A percentile compares a stretch with the other conserved stretches of the same genome.
These are phyloP conservation scores for Naumovozyma baii DNA, from an alignment of 805 yeast genomes.

Conservation along the genomic window DNA sequence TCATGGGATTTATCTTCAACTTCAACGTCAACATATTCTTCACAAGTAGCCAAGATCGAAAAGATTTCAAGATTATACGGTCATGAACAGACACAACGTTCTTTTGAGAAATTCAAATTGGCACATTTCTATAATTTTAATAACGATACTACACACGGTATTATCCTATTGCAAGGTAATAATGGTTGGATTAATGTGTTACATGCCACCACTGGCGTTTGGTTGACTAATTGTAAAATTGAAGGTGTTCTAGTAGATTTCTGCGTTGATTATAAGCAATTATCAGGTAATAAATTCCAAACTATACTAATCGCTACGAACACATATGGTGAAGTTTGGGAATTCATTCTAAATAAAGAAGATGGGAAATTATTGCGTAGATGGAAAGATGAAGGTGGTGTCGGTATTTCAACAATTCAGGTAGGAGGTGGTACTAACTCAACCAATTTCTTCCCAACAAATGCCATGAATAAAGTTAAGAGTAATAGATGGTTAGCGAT, in stretches of 20 bases:
- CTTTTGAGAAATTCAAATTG: conserved; percentile 77
- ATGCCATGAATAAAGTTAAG: conserved; percentile 11
- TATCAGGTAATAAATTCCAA: conserved; percentile 18
- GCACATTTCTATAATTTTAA: conserved; percentile 35
- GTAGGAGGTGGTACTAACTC: conserved; percentile 49
- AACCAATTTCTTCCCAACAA: conserved; percentile 19
- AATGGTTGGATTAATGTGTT: conserved; percentile 87
- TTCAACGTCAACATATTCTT: conserved; percentile 8
- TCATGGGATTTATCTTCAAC: conserved; percentile 62
- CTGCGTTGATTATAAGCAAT: conserved; percentile 29
- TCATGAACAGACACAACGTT: conserved; percentile 72
- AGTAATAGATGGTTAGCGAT: conserved; percentile 73
- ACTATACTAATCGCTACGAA: conserved; percentile 50
- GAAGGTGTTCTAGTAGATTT: conserved; percentile 83
- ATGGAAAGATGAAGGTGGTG: conserved; percentile 83
- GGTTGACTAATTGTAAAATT: conserved; percentile 76
- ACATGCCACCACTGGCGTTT: conserved; percentile 71
- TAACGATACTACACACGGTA: conserved; percentile 41
- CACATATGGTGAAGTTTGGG: conserved; percentile 82
- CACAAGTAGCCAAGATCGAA: conserved; percentile 42
- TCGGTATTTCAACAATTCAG: conserved; percentile 69
- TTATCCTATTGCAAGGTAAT: conserved; percentile 68
- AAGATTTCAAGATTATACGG: conserved; percentile 87
- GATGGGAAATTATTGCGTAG: conserved; percentile 43
- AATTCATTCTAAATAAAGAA: conserved; percentile 44